phyloP scores from a whole-genome alignment of 1,139 yeast species.

The Hansenula sp. region DNA sequence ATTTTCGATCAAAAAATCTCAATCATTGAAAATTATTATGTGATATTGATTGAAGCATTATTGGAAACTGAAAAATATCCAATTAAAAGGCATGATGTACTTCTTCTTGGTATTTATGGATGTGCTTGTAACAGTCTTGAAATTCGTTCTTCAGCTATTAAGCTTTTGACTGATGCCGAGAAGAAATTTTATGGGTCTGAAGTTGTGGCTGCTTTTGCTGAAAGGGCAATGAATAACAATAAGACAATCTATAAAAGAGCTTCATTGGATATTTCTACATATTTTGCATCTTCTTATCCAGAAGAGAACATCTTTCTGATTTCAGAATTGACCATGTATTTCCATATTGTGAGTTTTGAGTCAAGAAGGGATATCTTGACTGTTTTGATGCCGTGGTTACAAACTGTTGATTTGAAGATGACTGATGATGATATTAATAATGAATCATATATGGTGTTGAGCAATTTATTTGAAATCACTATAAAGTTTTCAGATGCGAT shows the following conservation, averaged over 20 bases:
- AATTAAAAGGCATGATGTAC: conserved; percentile 49
- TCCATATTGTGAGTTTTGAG: conserved; percentile 56
- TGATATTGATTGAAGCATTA: conserved; percentile 63
- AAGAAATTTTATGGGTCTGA: conserved; percentile 43
- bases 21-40: conserved; percentile 65
- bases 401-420: conserved; percentile 64
- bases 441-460: conserved; percentile 73
- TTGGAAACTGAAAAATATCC: conserved; percentile 38
- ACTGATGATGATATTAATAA: conserved; percentile 37
- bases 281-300: conserved; percentile 55
- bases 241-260: conserved; percentile 78
- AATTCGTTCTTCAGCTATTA: conserved; percentile 61
- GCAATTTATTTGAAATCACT: conserved; percentile 81
- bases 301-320: conserved; percentile 58
- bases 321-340: conserved; percentile 69
- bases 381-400: conserved; percentile 87
- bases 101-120: conserved; percentile 64
- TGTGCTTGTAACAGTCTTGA: conserved; percentile 62
- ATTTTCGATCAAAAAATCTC: conserved; percentile 51
- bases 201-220: conserved; percentile 47
- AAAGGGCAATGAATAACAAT: conserved; percentile 61
- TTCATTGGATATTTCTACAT: conserved; percentile 61
- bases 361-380: conserved; percentile 75
- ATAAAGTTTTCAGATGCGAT: conserved; percentile 68
- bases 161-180: conserved; percentile 55